Evolutionary conservation across 306 rosid genomes (phyloP), one percentile per base, ranked within the genome.

Genomic region (Gleditsia sinensis): DNA sequence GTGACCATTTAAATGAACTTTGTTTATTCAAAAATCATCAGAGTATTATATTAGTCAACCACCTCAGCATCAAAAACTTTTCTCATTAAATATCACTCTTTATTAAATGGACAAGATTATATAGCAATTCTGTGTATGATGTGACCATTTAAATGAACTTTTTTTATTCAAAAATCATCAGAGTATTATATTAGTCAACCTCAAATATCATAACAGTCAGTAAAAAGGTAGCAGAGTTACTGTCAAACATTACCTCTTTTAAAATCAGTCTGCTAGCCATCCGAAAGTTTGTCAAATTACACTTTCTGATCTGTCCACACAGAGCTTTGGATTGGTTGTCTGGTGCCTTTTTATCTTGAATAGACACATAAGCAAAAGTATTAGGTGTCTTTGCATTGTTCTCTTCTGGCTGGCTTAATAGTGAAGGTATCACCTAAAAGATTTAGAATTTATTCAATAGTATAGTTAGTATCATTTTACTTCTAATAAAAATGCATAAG

Each of bases 401-500:
- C 61, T 77, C 87, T 48, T 64, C 74, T 3, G 67, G 53, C 20
- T 80, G 76, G 17, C 57, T 75, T 56, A 83, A 71, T 2, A 84
- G 2, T 21, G 89, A 86, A 30, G 99, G 98, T 78, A 94, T 87
- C 43, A 92, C 97, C 99, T 94, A 81, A 24, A 80, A 58, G 17
- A 40, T 21, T 39, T 8, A 51, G 12, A 66, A 65, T 71, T 63
- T 6, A 64, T 69, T 7, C 67, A 69, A 67, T 27, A 30, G 43
- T 17, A 58, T 40, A 61, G 13, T 56, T 13, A 61, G 61, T 33
- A 51, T 43, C 7, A 20, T 48, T 46, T 55, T 36, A 33, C 5
- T 30, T n/a, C 49, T 6, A 19, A 3, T 16, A 37, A 49, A 63
- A 8, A 59, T 7, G 24, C 60, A 32, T 56, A 33, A 28, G 14